phyloP scores from a whole-genome alignment of 192 early-diverging fungal species.

The Linnemannia schmuckeri region DNA sequence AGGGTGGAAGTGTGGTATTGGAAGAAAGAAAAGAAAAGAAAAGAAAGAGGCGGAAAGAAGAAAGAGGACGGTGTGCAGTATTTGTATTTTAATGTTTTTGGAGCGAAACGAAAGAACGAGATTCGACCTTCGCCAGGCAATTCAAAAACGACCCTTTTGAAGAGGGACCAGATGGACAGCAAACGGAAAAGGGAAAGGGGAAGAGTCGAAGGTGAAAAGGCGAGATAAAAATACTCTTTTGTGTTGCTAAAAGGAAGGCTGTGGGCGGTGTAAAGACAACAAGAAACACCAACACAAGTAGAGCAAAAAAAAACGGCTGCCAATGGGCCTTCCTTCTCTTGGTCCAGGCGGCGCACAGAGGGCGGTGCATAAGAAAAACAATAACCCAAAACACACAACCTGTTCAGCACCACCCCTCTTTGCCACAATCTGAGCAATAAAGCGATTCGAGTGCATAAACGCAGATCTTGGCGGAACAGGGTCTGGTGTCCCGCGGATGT shows the following conservation, averaged over 20 bases:
- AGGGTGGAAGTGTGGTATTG: background rate
- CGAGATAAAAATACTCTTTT: background rate
- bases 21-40: background rate
- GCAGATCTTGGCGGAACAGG: no score
- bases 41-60: background rate
- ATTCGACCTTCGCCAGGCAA: no score
- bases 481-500: no score
- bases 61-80: background rate
- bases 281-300: background rate
- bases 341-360: background rate
- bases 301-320: background rate
- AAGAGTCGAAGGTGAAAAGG: background rate
- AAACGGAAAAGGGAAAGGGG: background rate
- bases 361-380: background rate
- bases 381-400: background rate
- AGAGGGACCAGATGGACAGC: background rate
- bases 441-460: no score
- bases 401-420: no score
- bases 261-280: background rate
- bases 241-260: background rate
- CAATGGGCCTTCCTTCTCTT: background rate
- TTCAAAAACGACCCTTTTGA: no score
- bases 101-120: background rate
- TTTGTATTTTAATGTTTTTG: no score
- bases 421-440: background rate